Evolutionary conservation across 2,329 filamentous ascomycete genomes (phyloP).

Genomic region (Epichloe baconii): DNA sequence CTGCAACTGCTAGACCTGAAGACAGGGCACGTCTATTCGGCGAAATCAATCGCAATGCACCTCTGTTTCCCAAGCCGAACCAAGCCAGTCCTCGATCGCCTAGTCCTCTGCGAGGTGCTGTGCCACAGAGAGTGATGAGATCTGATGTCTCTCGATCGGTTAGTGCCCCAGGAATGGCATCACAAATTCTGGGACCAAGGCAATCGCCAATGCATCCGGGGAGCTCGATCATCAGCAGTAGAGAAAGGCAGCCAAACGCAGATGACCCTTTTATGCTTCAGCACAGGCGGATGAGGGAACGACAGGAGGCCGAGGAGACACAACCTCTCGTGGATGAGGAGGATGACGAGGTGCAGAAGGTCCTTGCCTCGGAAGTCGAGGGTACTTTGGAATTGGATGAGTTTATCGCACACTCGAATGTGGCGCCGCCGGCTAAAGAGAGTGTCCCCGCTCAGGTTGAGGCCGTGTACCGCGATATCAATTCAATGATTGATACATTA

Average conservation of each 20-base stretch:
- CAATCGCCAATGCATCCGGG: constrained; percentile 24
- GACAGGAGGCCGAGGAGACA: constrained; percentile 42
- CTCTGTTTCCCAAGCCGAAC: constrained; percentile 40
- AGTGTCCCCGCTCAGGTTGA: constrained; percentile 51
- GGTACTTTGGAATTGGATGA: constrained; percentile 51
- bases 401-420: constrained; percentile 51
- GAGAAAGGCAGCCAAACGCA: constrained; percentile 19
- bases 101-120: constrained; percentile 51
- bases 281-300: constrained; percentile 38
- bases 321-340: constrained; percentile 53
- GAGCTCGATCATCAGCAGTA: constrained; percentile 26
- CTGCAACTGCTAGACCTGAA: constrained; percentile 18
- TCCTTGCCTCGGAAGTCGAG: constrained; percentile 46
- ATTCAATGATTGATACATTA: constrained; percentile 87
- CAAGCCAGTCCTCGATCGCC: constrained; percentile 55
- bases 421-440: constrained; percentile 38
- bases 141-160: constrained; percentile 42
- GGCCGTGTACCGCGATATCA: constrained; percentile 65
- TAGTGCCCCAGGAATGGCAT: constrained; percentile 46
- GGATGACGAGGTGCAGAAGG: constrained; percentile 51
- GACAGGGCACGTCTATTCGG: constrained; percentile 36
- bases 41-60: constrained; percentile 35
- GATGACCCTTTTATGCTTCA: constrained; percentile 37
- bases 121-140: constrained; percentile 36
- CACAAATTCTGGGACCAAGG: constrained; percentile 34